A percentile compares a stretch with the other conserved stretches of the same genome.
These are phyloP conservation scores for Scheffersomyces parashehatae DNA, from an alignment of 1,139 yeast species.

Conservation along the genomic window DNA sequence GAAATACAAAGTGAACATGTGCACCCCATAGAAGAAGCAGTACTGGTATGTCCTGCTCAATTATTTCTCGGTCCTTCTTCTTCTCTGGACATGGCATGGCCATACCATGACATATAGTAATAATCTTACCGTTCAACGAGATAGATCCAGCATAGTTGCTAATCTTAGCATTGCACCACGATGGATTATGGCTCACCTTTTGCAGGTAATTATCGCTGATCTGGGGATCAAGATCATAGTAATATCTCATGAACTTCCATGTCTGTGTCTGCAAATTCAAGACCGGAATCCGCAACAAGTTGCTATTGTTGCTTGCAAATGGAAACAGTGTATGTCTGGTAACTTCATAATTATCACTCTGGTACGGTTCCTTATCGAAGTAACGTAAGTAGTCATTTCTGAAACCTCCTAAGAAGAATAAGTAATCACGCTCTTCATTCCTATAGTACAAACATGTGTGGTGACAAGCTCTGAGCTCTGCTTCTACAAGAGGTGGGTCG, in stretches of 20 bases:
- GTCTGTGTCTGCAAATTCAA: constrained; percentile 45
- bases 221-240: constrained; percentile 31
- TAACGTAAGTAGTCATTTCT: constrained; percentile 36
- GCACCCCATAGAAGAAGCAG: constrained; percentile 36
- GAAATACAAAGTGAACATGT: constrained; percentile 39
- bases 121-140: constrained; percentile 36
- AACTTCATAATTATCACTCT: constrained; percentile 38
- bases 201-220: constrained; percentile 23
- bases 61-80: constrained; percentile 22
- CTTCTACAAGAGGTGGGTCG: constrained; percentile 35
- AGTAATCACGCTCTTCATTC: constrained; percentile 36
- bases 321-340: constrained; percentile 34
- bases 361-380: constrained; percentile 31
- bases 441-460: constrained; percentile 40
- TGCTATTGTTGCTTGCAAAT: constrained; percentile 27
- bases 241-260: constrained; percentile 42
- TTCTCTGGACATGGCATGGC: constrained; percentile 33
- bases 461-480: constrained; percentile 46
- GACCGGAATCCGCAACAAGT: constrained; percentile 36
- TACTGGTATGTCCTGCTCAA: constrained; percentile 21
- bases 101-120: constrained; percentile 43
- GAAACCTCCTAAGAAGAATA: constrained; percentile 47
- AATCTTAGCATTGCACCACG: constrained; percentile 32
- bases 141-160: constrained; percentile 35
- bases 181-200: constrained; percentile 19